Evolutionary conservation across 2,329 filamentous ascomycete species (phyloP), one percentile per base, ranked within the genome.

Genomic region (Lachnellula subtilissima): DNA sequence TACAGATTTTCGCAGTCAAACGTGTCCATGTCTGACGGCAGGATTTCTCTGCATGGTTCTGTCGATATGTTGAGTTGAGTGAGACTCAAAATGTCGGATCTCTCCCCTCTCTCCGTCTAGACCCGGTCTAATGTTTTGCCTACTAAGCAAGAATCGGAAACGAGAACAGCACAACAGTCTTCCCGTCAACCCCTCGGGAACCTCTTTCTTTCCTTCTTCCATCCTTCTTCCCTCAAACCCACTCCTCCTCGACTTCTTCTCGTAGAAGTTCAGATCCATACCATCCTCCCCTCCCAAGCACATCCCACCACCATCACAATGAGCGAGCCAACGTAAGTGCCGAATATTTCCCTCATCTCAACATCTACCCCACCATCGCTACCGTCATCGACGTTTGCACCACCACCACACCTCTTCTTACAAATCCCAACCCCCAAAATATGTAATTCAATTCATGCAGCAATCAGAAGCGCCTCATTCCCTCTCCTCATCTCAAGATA

Each of bases 311-410:
- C 32, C 28, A n/a, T 37, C 58, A 67, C 50, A 53, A 71, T 71
- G 69, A 64, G 63, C 60, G 61, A 63, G 57, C 58, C 84, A 75
- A 82, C 84, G 84, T 87, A 83, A 86, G 84, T 85, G 61, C 56
- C 56, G 54, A 51, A 63, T 58, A 62, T 66, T 67, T 67, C 61
- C 56, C 64, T 67, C 63, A 66, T 56, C 39, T 7, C 32, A 45
- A 48, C 61, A 67, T 62, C 62, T 66, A 67, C 67, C 66, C 65
- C 49, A 37, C 53, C 57, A 46, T 42, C 56, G 40, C 39, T 40
- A 49, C 36, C 53, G 46, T 36, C 25, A 60, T 54, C 59, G 22
- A 37, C 22, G 48, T 22, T 22, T 22, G 22, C 22, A 22, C 28
- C 28, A 28, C 28, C 25, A 28, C 25, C 25, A 28, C 25, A 28